These are phyloP conservation scores for Cucumis melo DNA, from an alignment of 306 rosid genomes.

Conservation along the genomic window DNA sequence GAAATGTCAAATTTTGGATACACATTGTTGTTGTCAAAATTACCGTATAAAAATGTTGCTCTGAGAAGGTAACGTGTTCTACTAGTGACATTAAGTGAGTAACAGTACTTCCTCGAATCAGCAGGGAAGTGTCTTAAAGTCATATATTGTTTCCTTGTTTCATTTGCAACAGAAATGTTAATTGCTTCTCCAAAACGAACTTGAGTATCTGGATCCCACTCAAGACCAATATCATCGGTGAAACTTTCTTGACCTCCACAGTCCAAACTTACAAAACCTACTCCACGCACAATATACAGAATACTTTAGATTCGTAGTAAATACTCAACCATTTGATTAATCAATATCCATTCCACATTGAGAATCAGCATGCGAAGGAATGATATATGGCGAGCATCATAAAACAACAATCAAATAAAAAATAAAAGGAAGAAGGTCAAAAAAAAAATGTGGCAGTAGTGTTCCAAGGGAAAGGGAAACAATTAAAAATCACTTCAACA, in stretches of 20 bases:
- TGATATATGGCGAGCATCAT: not conserved
- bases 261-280: constrained; percentile 89
- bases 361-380: not conserved
- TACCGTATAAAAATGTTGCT: constrained; percentile 84
- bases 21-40: constrained; percentile 73
- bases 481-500: not conserved
- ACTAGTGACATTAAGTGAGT: constrained; percentile 53
- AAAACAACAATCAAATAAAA: not conserved
- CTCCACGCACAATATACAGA: constrained; percentile 7
- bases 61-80: constrained; percentile 84
- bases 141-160: constrained; percentile 58
- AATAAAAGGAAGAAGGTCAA: not conserved
- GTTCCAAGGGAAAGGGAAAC: not conserved
- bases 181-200: constrained; percentile 43
- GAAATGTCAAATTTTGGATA: constrained; percentile 91
- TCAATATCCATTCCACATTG: not conserved
- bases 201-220: constrained; percentile 60
- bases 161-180: constrained; percentile 46
- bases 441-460: not conserved
- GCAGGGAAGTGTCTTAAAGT: constrained; percentile 75
- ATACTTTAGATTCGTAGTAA: not conserved
- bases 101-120: constrained; percentile 85
- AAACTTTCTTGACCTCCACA: constrained; percentile 70
- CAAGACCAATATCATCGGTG: constrained; percentile 67
- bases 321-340: not conserved